Evolutionary conservation across 768 basidiomycete species (phyloP), one percentile per base, ranked within the genome.

Genomic region (Agrocybe pediades): DNA sequence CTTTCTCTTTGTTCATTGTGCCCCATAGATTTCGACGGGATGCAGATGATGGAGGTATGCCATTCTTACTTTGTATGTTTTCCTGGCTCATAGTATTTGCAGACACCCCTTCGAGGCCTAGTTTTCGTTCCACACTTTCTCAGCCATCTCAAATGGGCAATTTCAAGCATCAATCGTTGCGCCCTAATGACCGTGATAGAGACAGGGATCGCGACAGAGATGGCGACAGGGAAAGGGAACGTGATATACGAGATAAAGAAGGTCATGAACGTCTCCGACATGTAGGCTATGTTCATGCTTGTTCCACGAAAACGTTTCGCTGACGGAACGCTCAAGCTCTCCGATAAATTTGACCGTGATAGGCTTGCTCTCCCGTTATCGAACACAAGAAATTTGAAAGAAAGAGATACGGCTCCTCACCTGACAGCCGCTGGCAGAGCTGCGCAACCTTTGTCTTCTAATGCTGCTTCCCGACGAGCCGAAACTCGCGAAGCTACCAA

Each of bases 81-180:
- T 7, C 43, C 19, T 51, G 49, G 24, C 48, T 43, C 49, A 46
- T 62, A 24, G 54, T 21, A 56, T 50, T 33, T n/a, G 40, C 43
- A 81, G 82, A 85, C 70, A 69, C 78, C 48, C 69, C 83, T 41
- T 64, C 82, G 9, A 80, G 91, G 53, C 81, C 87, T 21, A 78
- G 84, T 6, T 92, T 91, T 65, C 83, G 89, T 25, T 80, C 89
- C 11, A 76, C 83, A 13, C 74, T 88, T 45, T 82, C 88, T 21
- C 91, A 94, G 62, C 89, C 90, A 23, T 90, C 92, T 29, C 91
- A 93, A 72, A 94, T 94, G 92, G 92, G 92, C 44, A 92, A 92
- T 65, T 94, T 94, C 70, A 90, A 91, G 65, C 92, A 93, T 63
- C 92, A 94, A 60, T 90, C 91, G 9, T 71, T 87, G 61, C 88